Evolutionary conservation across 768 basidiomycete genomes (phyloP).

Genomic region (Coprinopsis strossmayeri): DNA sequence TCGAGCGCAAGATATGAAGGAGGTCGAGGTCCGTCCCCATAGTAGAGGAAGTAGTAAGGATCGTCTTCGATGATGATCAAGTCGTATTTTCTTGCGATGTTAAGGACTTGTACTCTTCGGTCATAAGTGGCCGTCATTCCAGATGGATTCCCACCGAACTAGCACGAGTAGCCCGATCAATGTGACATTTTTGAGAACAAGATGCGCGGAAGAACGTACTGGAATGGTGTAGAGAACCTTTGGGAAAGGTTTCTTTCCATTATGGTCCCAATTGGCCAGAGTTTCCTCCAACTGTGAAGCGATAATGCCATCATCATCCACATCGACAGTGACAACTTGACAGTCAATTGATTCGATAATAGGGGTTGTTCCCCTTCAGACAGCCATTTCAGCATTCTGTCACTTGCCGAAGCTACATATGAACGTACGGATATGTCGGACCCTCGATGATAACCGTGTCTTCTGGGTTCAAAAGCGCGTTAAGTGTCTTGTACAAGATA

Average conservation of each 20-base stretch:
- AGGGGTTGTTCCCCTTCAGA: conserved; percentile 52
- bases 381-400: conserved; percentile 7
- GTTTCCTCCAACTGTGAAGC: conserved; percentile 49
- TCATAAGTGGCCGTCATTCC: conserved; percentile 66
- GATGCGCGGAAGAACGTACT: conserved; percentile 28
- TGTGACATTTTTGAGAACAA: conserved; percentile 1
- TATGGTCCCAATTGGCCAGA: conserved; percentile 61
- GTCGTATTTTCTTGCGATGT: conserved; percentile 60
- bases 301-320: conserved; percentile 63
- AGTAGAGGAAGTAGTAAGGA: conserved; percentile 73
- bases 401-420: neutral
- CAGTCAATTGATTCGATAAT: conserved; percentile 45
- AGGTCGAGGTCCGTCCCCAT: conserved; percentile 50
- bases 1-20: conserved; percentile 81
- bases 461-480: conserved; percentile 25
- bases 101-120: conserved; percentile 62
- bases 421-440: conserved; percentile 61
- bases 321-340: conserved; percentile 56
- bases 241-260: conserved; percentile 51
- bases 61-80: conserved; percentile 85
- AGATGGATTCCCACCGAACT: conserved; percentile 86
- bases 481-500: neutral
- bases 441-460: conserved; percentile 81
- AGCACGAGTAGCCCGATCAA: neutral
- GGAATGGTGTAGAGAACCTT: conserved; percentile 75